These are phyloP conservation scores for Metarhizium humberi DNA, from an alignment of 2,329 filamentous ascomycete species.

Conservation along the genomic window DNA sequence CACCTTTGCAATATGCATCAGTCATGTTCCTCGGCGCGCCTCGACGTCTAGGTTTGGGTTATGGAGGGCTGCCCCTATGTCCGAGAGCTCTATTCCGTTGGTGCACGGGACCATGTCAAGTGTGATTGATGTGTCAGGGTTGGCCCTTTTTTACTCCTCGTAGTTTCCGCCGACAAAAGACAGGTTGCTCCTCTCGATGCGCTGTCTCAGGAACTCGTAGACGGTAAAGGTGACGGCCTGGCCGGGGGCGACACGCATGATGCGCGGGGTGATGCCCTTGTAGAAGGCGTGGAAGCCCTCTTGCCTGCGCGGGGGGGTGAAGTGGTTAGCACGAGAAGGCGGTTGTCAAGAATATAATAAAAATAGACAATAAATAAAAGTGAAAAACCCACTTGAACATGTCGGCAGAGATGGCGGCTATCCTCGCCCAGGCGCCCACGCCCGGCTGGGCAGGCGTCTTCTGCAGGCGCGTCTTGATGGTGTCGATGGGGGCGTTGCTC, in stretches of 20 bases:
- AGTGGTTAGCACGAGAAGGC: neutral
- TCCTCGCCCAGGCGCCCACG: slow-evolving; percentile 70
- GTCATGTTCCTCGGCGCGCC: neutral
- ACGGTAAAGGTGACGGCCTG: slow-evolving; percentile 75
- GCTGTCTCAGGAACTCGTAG: slow-evolving; percentile 68
- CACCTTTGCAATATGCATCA: neutral
- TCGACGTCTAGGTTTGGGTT: neutral
- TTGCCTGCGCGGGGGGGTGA: slow-evolving; percentile 44
- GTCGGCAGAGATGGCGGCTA: slow-evolving; percentile 66
- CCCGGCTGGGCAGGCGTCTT: slow-evolving; percentile 77
- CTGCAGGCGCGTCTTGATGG: slow-evolving; percentile 95
- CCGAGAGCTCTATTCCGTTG: neutral
- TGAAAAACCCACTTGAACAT: slow-evolving; percentile 61
- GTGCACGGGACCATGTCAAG: too few relatives aligned
- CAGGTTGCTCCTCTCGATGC: slow-evolving; percentile 57
- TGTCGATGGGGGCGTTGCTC: slow-evolving; percentile 96
- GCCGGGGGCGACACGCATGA: slow-evolving; percentile 94
- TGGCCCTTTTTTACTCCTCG: slow-evolving; percentile 45
- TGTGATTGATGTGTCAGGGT: too few relatives aligned
- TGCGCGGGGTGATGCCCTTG: slow-evolving; percentile 95
- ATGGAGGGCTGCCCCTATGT: neutral
- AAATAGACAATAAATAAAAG: neutral
- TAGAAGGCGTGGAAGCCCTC: slow-evolving; percentile 94
- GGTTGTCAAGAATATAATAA: neutral
- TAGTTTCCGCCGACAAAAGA: slow-evolving; percentile 53